These are phyloP conservation scores for Moesziomyces aphidis DNA, from an alignment of 1,284 basidiomycete genomes.

Conservation along the genomic window DNA sequence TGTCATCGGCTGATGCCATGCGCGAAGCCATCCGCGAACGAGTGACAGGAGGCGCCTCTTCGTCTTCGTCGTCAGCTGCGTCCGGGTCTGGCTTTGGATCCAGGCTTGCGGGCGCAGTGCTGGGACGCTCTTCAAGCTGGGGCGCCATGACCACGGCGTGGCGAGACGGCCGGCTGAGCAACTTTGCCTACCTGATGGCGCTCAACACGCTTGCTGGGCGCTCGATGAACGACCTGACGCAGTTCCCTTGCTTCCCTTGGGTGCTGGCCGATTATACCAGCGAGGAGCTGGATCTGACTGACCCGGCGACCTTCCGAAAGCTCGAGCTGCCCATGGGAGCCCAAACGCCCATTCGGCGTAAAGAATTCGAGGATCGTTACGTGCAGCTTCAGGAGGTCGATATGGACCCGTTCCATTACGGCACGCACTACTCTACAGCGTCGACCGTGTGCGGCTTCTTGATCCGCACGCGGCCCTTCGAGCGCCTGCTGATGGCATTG, in stretches of 20 bases:
- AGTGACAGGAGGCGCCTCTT: background rate
- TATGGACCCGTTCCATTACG: conserved; percentile 71
- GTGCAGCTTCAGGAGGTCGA: conserved; percentile 79
- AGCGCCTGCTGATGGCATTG: conserved; percentile 55
- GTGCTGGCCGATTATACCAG: conserved; percentile 87
- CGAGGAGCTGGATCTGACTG: conserved; percentile 77
- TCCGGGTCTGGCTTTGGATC: conserved; percentile 35
- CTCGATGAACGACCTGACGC: conserved; percentile 78
- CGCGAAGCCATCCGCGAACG: conserved; percentile 48
- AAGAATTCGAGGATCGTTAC: conserved; percentile 74
- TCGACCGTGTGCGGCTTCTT: conserved; percentile 97
- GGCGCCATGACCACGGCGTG: conserved; percentile 63
- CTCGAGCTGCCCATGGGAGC: conserved; percentile 92
- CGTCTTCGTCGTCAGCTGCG: conserved; percentile 7
- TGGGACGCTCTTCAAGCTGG: conserved; percentile 43
- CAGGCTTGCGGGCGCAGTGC: conserved; percentile 52
- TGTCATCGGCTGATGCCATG: conserved; percentile 48
- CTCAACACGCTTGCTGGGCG: conserved; percentile 67
- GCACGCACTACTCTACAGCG: conserved; percentile 94
- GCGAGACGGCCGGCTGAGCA: conserved; percentile 61
- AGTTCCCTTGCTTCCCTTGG: conserved; percentile 95
- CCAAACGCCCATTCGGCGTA: conserved; percentile 76
- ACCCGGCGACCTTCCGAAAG: conserved; percentile 79
- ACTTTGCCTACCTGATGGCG: conserved; percentile 67
- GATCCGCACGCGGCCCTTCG: conserved; percentile 82